phyloP scores from a whole-genome alignment of 345 rosid species.

The Linum trigynum region DNA sequence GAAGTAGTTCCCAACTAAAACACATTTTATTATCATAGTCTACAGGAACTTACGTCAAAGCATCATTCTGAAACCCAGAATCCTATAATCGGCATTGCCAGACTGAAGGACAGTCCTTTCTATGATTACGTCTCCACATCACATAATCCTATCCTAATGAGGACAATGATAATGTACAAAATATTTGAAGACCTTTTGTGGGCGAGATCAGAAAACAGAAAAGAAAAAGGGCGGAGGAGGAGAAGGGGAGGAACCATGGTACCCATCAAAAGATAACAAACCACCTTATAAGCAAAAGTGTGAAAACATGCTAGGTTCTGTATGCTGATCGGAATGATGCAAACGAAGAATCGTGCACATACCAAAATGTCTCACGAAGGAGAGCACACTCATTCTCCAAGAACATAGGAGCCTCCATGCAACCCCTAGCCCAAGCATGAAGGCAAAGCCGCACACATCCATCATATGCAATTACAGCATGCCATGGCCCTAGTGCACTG shows the following conservation, averaged over 20 bases:
- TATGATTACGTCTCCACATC: too few relatives aligned
- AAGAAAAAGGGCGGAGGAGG: background rate
- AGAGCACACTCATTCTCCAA: constrained; percentile 87
- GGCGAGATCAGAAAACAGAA: background rate
- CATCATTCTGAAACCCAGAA: too few relatives aligned
- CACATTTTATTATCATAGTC: too few relatives aligned
- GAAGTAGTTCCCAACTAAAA: too few relatives aligned
- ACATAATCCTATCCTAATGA: too few relatives aligned
- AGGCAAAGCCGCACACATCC: constrained; percentile 96
- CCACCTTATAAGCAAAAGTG: background rate
- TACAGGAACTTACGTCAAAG: too few relatives aligned
- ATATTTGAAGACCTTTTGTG: too few relatives aligned
- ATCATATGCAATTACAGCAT: constrained; percentile 90
- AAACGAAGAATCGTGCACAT: background rate
- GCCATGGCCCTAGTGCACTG: constrained; percentile 97
- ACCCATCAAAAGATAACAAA: too few relatives aligned
- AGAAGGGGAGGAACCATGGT: background rate
- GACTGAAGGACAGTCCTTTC: too few relatives aligned
- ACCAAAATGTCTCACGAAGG: constrained; percentile 67
- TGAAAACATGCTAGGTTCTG: background rate
- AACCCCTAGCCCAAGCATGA: constrained; percentile 97
- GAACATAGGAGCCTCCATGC: constrained; percentile 95
- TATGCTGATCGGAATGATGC: background rate
- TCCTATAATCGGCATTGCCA: too few relatives aligned
- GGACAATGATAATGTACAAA: too few relatives aligned